Conservation (phyloP, 1,284 basidiomycete species). For the Schizophyllum commune region DNA sequence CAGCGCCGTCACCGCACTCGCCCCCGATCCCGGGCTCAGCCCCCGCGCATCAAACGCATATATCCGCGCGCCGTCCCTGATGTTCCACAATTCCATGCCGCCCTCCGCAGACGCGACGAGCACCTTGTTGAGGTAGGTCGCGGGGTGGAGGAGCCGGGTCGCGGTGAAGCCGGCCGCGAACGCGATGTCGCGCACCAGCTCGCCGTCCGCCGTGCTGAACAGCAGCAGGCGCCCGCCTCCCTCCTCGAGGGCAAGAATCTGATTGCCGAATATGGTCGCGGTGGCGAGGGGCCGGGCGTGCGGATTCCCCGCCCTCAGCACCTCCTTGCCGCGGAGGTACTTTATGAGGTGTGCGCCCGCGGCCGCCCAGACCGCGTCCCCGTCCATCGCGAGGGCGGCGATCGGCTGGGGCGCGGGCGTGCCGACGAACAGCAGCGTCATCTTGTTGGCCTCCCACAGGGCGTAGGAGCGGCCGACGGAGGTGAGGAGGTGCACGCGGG, state of each 20-base stretch:
- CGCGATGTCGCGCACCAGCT: conserved; percentile 54
- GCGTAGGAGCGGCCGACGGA: conserved; percentile 91
- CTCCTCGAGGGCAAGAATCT: conserved; percentile 73
- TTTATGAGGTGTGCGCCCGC: conserved; percentile 68
- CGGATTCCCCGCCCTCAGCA: conserved; percentile 52
- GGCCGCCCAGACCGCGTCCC: conserved; percentile 81
- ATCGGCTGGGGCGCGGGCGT: conserved; percentile 74
- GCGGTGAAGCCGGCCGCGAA: conserved; percentile 82
- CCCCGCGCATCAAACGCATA: conserved; percentile 49
- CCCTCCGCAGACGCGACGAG: conserved; percentile 82
- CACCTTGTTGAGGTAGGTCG: conserved; percentile 96
- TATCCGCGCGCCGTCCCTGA: conserved; percentile 60
- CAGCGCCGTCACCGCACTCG: conserved; percentile 65
- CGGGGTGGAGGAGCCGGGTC: conserved; percentile 81
- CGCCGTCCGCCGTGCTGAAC: conserved; percentile 68
- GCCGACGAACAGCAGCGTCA: conserved; percentile 93
- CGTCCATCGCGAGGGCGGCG: conserved; percentile 72
- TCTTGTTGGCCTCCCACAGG: conserved; percentile 92
- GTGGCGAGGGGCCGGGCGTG: conserved; percentile 49
- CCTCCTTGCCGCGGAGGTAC: conserved; percentile 84
- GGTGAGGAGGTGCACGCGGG: conserved; percentile 78
- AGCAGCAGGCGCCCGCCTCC: conserved; percentile 75
- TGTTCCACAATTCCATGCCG: conserved; percentile 90
- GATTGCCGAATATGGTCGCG: conserved; percentile 73
- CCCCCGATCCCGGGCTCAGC: conserved; percentile 37